Conservation (phyloP, 306 rosid genomes). For the Sphenostylis stenocarpa region DNA sequence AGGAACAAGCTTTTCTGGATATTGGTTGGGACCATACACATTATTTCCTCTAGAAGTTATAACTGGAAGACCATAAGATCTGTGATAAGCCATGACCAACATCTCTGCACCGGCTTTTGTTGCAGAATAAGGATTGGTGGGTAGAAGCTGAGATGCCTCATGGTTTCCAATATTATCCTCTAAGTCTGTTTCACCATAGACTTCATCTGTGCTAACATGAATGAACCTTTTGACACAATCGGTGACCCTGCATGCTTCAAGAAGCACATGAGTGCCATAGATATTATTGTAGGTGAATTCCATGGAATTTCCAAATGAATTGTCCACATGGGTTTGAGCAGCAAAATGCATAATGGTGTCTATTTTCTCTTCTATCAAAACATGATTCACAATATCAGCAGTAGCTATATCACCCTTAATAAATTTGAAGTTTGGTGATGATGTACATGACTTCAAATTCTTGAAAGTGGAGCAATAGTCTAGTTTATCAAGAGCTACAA, state of each 20-base stretch:
- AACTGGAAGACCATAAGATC: constrained; percentile 61
- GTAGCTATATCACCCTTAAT: constrained; percentile 63
- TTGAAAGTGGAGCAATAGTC: constrained; percentile 68
- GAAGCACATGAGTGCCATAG: constrained; percentile 75
- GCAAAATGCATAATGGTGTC: constrained; percentile 85
- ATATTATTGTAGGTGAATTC: constrained; percentile 78
- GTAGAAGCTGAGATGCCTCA: constrained; percentile 72
- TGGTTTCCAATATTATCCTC: constrained; percentile 57
- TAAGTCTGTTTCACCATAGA: constrained; percentile 71
- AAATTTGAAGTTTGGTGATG: constrained; percentile 66
- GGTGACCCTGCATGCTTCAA: constrained; percentile 67
- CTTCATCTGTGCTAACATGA: constrained; percentile 83
- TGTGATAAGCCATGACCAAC: constrained; percentile 76
- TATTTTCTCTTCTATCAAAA: constrained; percentile 58
- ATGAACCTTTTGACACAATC: constrained; percentile 60
- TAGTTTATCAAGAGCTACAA: constrained; percentile 69
- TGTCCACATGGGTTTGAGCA: constrained; percentile 79
- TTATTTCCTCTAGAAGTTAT: constrained; percentile 70
- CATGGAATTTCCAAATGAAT: constrained; percentile 73
- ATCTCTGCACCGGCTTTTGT: constrained; percentile 84
- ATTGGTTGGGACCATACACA: constrained; percentile 77
- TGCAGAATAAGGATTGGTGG: constrained; percentile 77
- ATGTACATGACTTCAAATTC: constrained; percentile 46
- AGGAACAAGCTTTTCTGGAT: constrained; percentile 74
- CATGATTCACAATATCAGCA: constrained; percentile 59